Percentiles rank a stretch among this genome's conserved stretches.
Conservation (phyloP, 768 basidiomycete species). For the Termitomyces heimii region DNA sequence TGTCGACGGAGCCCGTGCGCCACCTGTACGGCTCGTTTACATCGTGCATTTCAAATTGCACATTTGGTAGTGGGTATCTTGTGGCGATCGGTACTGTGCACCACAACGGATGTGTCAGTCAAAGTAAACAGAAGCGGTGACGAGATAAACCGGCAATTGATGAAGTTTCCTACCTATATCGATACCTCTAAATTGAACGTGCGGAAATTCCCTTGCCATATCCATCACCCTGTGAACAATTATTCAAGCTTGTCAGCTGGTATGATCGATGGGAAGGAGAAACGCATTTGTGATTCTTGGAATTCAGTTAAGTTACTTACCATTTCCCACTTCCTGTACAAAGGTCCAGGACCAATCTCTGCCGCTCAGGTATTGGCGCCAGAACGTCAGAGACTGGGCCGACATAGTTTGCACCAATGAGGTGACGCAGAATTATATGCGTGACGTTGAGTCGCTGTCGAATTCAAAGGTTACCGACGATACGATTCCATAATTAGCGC, state of each 20-base stretch:
- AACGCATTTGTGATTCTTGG: slow-evolving; percentile 7
- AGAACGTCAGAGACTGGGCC: slow-evolving; percentile 56
- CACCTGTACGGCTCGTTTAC: slow-evolving; percentile 48
- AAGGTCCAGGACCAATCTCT: slow-evolving; percentile 61
- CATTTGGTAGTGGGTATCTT: slow-evolving; percentile 52
- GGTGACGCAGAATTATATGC: slow-evolving; percentile 41
- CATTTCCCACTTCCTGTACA: slow-evolving; percentile 74
- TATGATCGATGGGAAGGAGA: slow-evolving; percentile 2
- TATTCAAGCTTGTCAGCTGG: slow-evolving; percentile 1
- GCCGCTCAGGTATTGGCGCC: slow-evolving; percentile 29
- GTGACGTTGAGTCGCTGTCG: slow-evolving; percentile 46
- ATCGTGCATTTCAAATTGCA: slow-evolving; percentile 63
- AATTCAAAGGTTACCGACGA: not conserved
- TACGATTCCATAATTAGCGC: not conserved
- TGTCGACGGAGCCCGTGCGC: slow-evolving; percentile 48
- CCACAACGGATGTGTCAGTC: not conserved
- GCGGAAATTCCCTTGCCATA: slow-evolving; percentile 62
- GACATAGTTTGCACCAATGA: slow-evolving; percentile 53
- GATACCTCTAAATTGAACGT: slow-evolving; percentile 60
- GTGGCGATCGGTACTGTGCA: slow-evolving; percentile 65
- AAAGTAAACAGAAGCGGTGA: slow-evolving; percentile 10
- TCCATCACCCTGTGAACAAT: slow-evolving; percentile 56
- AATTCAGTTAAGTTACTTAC: slow-evolving; percentile 32
- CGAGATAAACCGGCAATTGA: slow-evolving; percentile 3
- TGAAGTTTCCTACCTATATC: slow-evolving; percentile 59